Evolutionary conservation across 345 rosid genomes (phyloP).

Genomic region (Gossypium turneri): DNA sequence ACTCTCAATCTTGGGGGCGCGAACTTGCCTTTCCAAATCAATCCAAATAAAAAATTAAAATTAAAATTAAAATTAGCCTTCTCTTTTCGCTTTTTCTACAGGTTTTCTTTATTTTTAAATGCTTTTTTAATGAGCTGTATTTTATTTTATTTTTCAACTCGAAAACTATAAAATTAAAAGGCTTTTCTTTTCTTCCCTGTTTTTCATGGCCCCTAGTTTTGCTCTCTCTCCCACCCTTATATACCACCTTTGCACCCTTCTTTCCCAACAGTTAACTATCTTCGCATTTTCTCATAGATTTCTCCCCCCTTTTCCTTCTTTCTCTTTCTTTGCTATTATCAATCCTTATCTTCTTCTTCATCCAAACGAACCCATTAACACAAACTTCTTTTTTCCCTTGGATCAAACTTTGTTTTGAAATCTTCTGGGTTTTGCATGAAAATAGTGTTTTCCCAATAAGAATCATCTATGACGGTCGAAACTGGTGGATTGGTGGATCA

Average conservation of each 20-base stretch:
- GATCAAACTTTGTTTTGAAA: not conserved
- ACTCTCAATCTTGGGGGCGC: slow-evolving; percentile 50
- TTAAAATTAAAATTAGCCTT: not conserved
- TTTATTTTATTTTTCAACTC: not conserved
- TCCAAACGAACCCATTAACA: not conserved
- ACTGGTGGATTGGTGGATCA: slow-evolving; percentile 33
- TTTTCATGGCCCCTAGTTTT: slow-evolving; percentile 58
- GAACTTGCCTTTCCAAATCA: slow-evolving; percentile 1
- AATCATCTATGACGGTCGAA: slow-evolving; percentile 23
- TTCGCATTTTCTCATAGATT: not conserved
- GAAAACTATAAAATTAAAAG: not conserved
- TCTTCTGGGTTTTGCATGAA: slow-evolving; percentile 4
- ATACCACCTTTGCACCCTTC: not conserved
- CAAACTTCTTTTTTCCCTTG: not conserved
- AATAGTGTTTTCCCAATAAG: not conserved
- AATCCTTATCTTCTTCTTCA: not conserved
- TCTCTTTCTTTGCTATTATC: not conserved
- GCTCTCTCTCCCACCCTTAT: slow-evolving; percentile 12
- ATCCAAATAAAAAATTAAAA: not conserved
- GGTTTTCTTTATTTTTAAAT: not conserved
- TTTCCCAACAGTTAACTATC: not conserved
- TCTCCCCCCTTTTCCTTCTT: not conserved
- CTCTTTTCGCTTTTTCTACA: not conserved
- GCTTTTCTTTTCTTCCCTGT: not conserved
- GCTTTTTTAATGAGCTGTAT: not conserved